phyloP scores from a whole-genome alignment of 1,284 basidiomycete genomes.

The Phlebopus sp. region DNA sequence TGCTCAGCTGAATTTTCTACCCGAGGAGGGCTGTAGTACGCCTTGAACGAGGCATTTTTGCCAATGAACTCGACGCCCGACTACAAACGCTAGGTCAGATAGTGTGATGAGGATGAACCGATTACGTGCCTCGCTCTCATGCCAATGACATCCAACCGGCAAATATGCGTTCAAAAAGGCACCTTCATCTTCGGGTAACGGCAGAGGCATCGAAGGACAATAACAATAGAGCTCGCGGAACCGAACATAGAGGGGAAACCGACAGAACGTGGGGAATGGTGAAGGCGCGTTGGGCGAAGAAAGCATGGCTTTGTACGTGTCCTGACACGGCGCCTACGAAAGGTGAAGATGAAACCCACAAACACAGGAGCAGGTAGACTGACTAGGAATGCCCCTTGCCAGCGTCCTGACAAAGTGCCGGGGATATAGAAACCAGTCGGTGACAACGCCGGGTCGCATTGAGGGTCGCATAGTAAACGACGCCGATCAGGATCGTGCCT shows the following conservation, averaged over 20 bases:
- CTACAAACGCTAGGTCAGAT: slow-evolving; percentile 26
- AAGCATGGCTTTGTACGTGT: slow-evolving; percentile 37
- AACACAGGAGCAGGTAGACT: slow-evolving; percentile 7
- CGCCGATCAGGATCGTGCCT: slow-evolving; percentile 32
- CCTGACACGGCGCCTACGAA: slow-evolving; percentile 35
- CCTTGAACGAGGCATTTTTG: slow-evolving; percentile 32
- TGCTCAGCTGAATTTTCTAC: background rate
- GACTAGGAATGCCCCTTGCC: slow-evolving; percentile 48
- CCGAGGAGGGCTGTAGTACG: slow-evolving; percentile 32
- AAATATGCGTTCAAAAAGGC: slow-evolving; percentile 43
- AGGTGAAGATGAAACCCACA: slow-evolving; percentile 10
- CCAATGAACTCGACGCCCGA: slow-evolving; percentile 42
- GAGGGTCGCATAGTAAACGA: slow-evolving; percentile 21
- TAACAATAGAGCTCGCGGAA: slow-evolving; percentile 45
- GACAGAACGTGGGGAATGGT: slow-evolving; percentile 32
- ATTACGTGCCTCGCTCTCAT: slow-evolving; percentile 35
- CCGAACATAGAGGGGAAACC: slow-evolving; percentile 44
- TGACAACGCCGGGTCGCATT: slow-evolving; percentile 1
- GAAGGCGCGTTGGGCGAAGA: slow-evolving; percentile 31
- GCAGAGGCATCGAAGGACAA: slow-evolving; percentile 27
- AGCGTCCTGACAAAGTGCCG: slow-evolving; percentile 43
- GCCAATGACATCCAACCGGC: slow-evolving; percentile 36
- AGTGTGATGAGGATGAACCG: background rate
- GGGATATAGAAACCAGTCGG: slow-evolving; percentile 33
- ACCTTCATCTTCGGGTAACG: slow-evolving; percentile 20